These are phyloP conservation scores for Epichloe sibirici DNA, from an alignment of 2,329 filamentous ascomycete species.

Conservation along the genomic window DNA sequence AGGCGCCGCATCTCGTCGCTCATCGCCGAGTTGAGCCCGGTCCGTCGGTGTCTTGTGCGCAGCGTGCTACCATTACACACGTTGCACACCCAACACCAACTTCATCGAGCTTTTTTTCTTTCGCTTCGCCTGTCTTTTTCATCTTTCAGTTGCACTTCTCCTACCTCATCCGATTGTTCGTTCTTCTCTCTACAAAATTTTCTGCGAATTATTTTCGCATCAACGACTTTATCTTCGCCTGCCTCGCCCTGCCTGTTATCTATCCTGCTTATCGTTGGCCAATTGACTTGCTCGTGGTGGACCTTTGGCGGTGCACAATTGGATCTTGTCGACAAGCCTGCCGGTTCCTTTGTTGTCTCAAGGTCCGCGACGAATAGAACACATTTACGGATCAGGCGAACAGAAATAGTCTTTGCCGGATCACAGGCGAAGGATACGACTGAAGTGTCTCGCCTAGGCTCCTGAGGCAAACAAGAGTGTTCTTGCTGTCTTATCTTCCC, in stretches of 20 bases:
- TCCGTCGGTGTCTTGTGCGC: neutral
- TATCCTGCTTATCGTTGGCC: neutral
- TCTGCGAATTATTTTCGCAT: neutral
- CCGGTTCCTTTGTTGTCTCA: neutral
- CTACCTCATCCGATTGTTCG: neutral
- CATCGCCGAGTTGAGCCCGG: neutral
- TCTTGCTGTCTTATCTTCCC: conserved; percentile 1
- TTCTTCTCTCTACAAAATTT: too few relatives aligned
- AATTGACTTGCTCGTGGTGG: neutral
- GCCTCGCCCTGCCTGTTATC: neutral
- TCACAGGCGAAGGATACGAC: neutral
- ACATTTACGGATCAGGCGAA: neutral
- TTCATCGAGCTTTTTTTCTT: neutral
- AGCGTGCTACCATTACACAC: neutral
- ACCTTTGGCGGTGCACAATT: neutral
- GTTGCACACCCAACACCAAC: neutral
- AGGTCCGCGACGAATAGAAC: neutral
- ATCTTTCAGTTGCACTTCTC: neutral
- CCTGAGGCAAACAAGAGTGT: neutral
- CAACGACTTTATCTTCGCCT: neutral
- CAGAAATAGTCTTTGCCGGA: neutral
- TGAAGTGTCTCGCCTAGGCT: neutral
- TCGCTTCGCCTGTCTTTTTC: neutral
- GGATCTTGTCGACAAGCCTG: neutral
- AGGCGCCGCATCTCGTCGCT: neutral